Base-by-base conservation (phyloP, 805 yeast species). In the Lipomyces mesembrius region DNA sequence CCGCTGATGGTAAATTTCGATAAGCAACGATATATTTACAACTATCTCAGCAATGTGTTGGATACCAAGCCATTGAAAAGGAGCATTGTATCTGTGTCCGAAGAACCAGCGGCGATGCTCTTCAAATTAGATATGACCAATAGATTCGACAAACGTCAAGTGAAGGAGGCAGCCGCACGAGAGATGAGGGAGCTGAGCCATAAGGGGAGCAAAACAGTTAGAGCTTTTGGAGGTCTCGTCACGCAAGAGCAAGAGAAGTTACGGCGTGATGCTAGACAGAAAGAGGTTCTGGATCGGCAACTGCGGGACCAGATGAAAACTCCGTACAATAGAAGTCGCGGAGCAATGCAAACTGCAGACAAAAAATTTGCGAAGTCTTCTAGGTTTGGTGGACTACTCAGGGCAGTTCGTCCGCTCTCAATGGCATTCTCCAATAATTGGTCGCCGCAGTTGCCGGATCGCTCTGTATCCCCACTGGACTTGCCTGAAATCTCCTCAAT, bases 1-100 rank as follows among this genome's bases (percentile, higher is more conserved):
- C 83, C 88, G 1, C 81, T 83, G 43, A 79, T 89, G 68, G 86
- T 93, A 72, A 93, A 94, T 75, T 94, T 93, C 77, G 97, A 92
- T 77, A 94, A 94, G 79, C 83, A 89, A 67, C 82, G 94, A 61
- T 89, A 87, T 76, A 84, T 85, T 3, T 86, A 84, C 77, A 87
- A 88, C 73, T 80, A 88, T 67, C 80, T 89, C 46, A 79, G 85
- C 27, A 87, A 87, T 68, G 81, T 87, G 20, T 70, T 82, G 57
- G 85, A 82, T 63, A 75, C 85, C 77, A 76, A 79, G 43, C 78
- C 77, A 22, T 17, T 46, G 61, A 71, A 71, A 43, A 61, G 43
- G 27, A 75, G 70, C 49, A 66, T 71, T 14, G 64, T 57, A 29
- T 70, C 59, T 17, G 60, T 58, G 14, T 51, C 43, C 9, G 69